Evolutionary conservation across 164 flowering plant genomes (phyloP), one percentile per base, ranked within the genome.

Genomic region (Stephania japonica): DNA sequence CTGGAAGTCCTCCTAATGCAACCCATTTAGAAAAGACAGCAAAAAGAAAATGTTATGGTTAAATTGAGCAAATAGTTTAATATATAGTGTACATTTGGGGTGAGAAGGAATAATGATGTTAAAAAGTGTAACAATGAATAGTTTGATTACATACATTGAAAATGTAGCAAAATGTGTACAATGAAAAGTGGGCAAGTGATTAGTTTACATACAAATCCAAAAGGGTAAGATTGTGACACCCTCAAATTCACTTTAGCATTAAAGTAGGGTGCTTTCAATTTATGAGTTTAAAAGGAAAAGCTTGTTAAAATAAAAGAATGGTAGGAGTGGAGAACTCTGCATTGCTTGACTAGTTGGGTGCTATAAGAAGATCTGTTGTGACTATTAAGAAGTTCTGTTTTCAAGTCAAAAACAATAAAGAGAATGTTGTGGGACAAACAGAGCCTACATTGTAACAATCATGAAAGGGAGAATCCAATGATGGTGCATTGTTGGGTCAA

Each of bases 401-500:
- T 44, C 38, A 44, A 8, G 50, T 44, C 50, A 44, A 56, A 16
- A 3, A 2, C 62, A 56, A 56, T 56, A 19, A 56, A 56, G 6
- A 56, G 21, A 19, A 56, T 56, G 62, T 56, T 56, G n/a, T 56
- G 62, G 62, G 62, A 56, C 62, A 56, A 56, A 13, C n/a, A 69
- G 62, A 24, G 18, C 41, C 72, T 50, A 43, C 72, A 69, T 42
- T 69, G 1, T 49, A 47, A 43, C 42, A 25, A 27, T 71, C 13
- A 42, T 41, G 32, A 71, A 14, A 10, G 41, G 64, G 59, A 59
- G 65, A 71, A 59, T 71, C 73, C 73, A 32, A 59, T 59, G 49
- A 23, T 59, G 26, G 11, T 21, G 19, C 43, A 26, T 32, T 23
- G 69, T 66, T 26, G 68, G 14, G 3, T 42, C 27, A 53, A n/a